Evolutionary conservation across 768 basidiomycete species (phyloP).

Genomic region (Leccinum longicurvipes): DNA sequence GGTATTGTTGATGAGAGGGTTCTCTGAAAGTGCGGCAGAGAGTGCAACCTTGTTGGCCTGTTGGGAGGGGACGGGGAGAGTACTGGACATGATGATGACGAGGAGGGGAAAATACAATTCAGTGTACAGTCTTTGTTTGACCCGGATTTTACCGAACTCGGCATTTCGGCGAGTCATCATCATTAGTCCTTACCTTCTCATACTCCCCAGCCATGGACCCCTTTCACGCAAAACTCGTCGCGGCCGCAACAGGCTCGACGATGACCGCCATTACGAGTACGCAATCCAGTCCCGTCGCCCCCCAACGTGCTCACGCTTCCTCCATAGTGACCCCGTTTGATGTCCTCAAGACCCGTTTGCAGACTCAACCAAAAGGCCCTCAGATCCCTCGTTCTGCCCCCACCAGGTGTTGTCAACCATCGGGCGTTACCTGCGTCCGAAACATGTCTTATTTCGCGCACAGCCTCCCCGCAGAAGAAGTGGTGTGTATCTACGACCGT

Average conservation of each 20-base stretch:
- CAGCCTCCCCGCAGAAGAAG: constrained; percentile 51
- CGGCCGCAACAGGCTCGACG: constrained; percentile 75
- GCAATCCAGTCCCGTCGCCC: constrained; percentile 22
- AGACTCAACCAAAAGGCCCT: constrained; percentile 74
- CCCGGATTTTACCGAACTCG: constrained; percentile 27
- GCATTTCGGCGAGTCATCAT: background rate
- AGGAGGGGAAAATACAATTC: background rate
- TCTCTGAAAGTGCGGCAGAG: constrained; percentile 65
- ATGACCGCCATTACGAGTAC: constrained; percentile 81
- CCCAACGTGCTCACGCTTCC: constrained; percentile 3
- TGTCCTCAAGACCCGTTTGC: constrained; percentile 93
- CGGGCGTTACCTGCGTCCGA: constrained; percentile 53
- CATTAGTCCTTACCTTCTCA: too few species aligned
- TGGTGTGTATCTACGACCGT: constrained; percentile 79
- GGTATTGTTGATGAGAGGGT: constrained; percentile 26
- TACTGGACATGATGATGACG: constrained; percentile 33
- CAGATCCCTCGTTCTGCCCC: constrained; percentile 53
- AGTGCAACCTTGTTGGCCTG: constrained; percentile 80
- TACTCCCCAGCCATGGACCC: constrained; percentile 46
- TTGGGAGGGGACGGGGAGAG: constrained; percentile 62
- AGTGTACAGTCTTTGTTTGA: background rate
- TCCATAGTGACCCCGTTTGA: constrained; percentile 96
- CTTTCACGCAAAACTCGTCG: constrained; percentile 75
- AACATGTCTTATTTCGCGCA: constrained; percentile 74
- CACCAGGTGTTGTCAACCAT: constrained; percentile 69